Percentiles rank a stretch among this genome's conserved stretches.
Evolutionary conservation across 768 basidiomycete species (phyloP).

Genomic region (Leccinum uliginosum): DNA sequence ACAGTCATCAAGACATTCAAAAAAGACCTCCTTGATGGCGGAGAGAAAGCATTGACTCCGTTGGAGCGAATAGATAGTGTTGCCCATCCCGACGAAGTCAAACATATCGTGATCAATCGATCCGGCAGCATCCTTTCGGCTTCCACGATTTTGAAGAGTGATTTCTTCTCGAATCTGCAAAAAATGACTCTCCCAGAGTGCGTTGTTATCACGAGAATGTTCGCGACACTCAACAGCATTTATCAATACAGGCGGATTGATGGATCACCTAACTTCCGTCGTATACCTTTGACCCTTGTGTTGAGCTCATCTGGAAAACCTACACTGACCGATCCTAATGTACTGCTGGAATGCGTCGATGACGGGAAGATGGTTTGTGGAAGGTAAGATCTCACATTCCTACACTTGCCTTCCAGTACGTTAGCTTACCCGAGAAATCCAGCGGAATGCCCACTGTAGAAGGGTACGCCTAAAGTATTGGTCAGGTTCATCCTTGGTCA

Average conservation of each 20-base stretch:
- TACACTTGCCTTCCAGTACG: constrained; percentile 6
- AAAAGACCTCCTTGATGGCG: constrained; percentile 81
- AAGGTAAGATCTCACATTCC: constrained; percentile 43
- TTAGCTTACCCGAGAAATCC: constrained; percentile 16
- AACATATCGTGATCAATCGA: constrained; percentile 78
- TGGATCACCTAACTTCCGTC: constrained; percentile 91
- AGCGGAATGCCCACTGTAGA: constrained; percentile 95
- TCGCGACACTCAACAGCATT: constrained; percentile 1
- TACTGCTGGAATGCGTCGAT: constrained; percentile 32
- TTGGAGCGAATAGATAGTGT: constrained; percentile 72
- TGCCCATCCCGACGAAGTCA: constrained; percentile 88
- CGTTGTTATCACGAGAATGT: constrained; percentile 19
- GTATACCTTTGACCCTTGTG: constrained; percentile 60
- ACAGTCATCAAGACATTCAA: constrained; percentile 93
- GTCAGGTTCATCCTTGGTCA: neutral
- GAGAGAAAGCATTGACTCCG: constrained; percentile 74
- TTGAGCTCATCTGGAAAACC: constrained; percentile 24
- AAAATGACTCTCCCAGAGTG: constrained; percentile 96
- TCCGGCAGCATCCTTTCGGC: constrained; percentile 85
- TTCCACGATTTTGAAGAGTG: constrained; percentile 91
- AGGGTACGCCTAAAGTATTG: constrained; percentile 37
- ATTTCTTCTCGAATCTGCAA: constrained; percentile 90
- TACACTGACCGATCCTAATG: constrained; percentile 29
- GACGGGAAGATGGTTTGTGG: constrained; percentile 70
- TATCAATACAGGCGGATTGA: constrained; percentile 65